These are phyloP conservation scores for Starmerella apis DNA, from an alignment of 805 yeast species.

Conservation along the genomic window DNA sequence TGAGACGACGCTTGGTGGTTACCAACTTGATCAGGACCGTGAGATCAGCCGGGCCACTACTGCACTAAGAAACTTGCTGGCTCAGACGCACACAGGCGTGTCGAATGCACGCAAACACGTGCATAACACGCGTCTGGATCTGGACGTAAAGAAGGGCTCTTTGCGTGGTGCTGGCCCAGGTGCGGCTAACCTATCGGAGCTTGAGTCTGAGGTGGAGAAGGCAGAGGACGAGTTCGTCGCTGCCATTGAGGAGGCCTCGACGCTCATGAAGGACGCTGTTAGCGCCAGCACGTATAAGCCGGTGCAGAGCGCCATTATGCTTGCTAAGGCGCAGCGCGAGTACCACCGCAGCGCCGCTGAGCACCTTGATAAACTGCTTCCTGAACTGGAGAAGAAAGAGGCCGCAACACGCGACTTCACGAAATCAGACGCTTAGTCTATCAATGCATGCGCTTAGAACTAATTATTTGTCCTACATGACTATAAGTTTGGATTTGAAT, in stretches of 20 bases:
- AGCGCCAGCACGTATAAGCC: slow-evolving; percentile 49
- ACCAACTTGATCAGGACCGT: slow-evolving; percentile 72
- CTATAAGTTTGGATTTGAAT: background rate
- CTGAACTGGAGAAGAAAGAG: slow-evolving; percentile 43
- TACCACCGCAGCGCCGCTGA: slow-evolving; percentile 68
- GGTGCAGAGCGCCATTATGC: slow-evolving; percentile 53
- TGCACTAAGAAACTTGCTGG: slow-evolving; percentile 51
- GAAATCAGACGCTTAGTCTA: slow-evolving; percentile 8
- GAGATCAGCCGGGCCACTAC: slow-evolving; percentile 61
- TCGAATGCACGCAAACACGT: slow-evolving; percentile 61
- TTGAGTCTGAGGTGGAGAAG: slow-evolving; percentile 66
- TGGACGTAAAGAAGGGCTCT: slow-evolving; percentile 62
- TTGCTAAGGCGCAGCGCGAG: slow-evolving; percentile 68
- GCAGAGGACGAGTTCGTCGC: slow-evolving; percentile 82
- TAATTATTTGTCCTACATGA: background rate
- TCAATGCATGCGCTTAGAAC: background rate
- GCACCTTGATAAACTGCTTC: slow-evolving; percentile 52
- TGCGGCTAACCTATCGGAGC: slow-evolving; percentile 61
- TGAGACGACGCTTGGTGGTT: slow-evolving; percentile 67
- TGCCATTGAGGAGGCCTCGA: slow-evolving; percentile 77
- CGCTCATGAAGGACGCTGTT: slow-evolving; percentile 70
- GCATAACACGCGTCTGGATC: slow-evolving; percentile 63
- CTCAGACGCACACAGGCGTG: slow-evolving; percentile 51
- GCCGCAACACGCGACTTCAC: slow-evolving; percentile 20
- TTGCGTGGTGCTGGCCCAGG: slow-evolving; percentile 35